Conservation (phyloP, 345 rosid genomes). For the Bruguiera parviflora region DNA sequence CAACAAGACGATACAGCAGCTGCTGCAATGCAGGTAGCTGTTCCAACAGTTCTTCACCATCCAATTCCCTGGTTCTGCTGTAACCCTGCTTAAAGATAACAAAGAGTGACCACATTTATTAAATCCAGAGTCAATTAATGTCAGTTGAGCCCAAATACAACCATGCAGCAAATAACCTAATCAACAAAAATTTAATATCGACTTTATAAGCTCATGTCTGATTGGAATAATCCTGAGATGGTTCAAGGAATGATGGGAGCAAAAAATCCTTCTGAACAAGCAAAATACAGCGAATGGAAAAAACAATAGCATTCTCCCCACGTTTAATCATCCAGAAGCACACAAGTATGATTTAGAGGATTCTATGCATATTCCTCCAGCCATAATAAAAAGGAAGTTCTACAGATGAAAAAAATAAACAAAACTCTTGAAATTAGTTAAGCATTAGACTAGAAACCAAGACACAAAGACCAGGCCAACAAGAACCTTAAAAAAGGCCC, state of each 20-base stretch:
- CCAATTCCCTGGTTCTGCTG: constrained; percentile 86
- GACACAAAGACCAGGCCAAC: neutral
- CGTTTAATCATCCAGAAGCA: neutral
- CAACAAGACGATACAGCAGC: constrained; percentile 83
- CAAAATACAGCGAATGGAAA: neutral
- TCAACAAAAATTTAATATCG: neutral
- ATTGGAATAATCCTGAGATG: neutral
- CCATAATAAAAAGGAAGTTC: neutral
- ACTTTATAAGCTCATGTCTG: neutral
- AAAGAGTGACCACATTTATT: neutral
- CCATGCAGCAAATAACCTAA: neutral
- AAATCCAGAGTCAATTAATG: neutral
- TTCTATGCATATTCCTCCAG: neutral
- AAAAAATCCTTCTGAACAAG: neutral
- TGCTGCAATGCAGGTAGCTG: constrained; percentile 92
- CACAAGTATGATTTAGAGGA: too few relatives aligned
- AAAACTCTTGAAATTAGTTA: too few relatives aligned
- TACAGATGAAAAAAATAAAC: neutral
- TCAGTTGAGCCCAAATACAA: neutral
- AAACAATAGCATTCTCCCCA: neutral
- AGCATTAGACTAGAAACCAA: neutral
- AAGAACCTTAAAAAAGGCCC: neutral
- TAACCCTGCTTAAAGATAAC: constrained; percentile 57
- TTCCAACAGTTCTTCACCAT: constrained; percentile 73
- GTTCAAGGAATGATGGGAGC: neutral